Evolutionary conservation across 1,284 basidiomycete species (phyloP).

Genomic region (Pseudozyma tsukubaensis): DNA sequence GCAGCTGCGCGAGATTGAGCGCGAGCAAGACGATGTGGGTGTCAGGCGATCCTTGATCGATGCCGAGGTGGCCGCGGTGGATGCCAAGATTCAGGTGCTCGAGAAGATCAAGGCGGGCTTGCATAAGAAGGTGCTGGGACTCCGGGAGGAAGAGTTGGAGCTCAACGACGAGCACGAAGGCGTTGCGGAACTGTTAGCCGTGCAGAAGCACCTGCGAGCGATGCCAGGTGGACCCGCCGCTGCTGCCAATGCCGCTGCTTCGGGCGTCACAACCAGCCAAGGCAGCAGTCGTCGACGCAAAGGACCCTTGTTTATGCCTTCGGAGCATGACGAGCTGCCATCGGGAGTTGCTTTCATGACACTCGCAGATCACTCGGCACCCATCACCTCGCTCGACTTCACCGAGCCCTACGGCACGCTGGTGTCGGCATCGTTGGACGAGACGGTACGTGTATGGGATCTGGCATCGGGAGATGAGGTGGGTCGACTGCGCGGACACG

Average conservation of each 20-base stretch:
- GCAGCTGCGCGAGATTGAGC: conserved; percentile 61
- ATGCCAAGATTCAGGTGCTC: conserved; percentile 74
- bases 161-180: conserved; percentile 79
- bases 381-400: conserved; percentile 90
- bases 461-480: conserved; percentile 74
- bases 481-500: conserved; percentile 62
- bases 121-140: conserved; percentile 82
- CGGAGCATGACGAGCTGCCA: conserved; percentile 95
- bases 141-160: conserved; percentile 95
- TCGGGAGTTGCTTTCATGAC: conserved; percentile 97
- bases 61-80: conserved; percentile 51
- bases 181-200: conserved; percentile 58
- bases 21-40: conserved; percentile 61
- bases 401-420: conserved; percentile 95
- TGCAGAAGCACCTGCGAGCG: conserved; percentile 60
- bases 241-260: conserved; percentile 46
- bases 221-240: conserved; percentile 66
- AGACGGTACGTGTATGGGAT: conserved; percentile 84
- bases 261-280: conserved; percentile 35
- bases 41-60: conserved; percentile 54
- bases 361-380: conserved; percentile 80
- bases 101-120: conserved; percentile 84
- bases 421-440: conserved; percentile 78
- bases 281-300: conserved; percentile 55
- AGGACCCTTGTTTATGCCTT: conserved; percentile 88